phyloP scores from a whole-genome alignment of 139 green algal genomes.

The Volvox reticuliferus region DNA sequence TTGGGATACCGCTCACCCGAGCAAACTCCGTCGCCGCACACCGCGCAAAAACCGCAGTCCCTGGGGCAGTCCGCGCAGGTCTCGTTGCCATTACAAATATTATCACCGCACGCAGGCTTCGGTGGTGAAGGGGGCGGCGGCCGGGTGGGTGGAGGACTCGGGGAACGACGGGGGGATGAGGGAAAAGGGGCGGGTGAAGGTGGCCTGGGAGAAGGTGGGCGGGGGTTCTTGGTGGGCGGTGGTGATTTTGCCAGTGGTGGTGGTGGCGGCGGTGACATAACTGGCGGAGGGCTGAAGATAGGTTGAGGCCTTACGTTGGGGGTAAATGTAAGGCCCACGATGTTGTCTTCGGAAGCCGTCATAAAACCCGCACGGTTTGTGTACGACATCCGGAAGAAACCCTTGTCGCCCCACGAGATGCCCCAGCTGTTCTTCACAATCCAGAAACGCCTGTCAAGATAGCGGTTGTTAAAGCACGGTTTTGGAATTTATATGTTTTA shows the following conservation, averaged over 20 bases:
- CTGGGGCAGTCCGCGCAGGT: background rate
- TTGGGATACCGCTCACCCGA: background rate
- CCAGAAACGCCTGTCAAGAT: conserved; percentile 79
- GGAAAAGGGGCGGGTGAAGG: background rate
- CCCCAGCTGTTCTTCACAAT: conserved; percentile 97
- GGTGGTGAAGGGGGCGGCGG: background rate
- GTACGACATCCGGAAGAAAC: conserved; percentile 77
- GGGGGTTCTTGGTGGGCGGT: background rate
- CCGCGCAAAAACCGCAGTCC: background rate
- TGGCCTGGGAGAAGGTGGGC: background rate
- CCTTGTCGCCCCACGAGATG: conserved; percentile 86
- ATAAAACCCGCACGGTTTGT: background rate
- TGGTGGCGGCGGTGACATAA: background rate
- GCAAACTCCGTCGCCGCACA: background rate
- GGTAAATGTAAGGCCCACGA: background rate
- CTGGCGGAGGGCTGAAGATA: background rate
- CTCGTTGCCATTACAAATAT: background rate
- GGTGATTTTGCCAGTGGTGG: background rate
- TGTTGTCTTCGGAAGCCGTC: background rate
- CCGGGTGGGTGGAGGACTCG: background rate
- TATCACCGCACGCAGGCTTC: background rate
- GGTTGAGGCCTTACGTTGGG: background rate
- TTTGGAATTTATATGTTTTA: too few relatives aligned
- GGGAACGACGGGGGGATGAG: background rate
- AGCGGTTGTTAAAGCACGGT: background rate